Evolutionary conservation across 1,139 yeast species (phyloP).

Genomic region (Pichia sp.): DNA sequence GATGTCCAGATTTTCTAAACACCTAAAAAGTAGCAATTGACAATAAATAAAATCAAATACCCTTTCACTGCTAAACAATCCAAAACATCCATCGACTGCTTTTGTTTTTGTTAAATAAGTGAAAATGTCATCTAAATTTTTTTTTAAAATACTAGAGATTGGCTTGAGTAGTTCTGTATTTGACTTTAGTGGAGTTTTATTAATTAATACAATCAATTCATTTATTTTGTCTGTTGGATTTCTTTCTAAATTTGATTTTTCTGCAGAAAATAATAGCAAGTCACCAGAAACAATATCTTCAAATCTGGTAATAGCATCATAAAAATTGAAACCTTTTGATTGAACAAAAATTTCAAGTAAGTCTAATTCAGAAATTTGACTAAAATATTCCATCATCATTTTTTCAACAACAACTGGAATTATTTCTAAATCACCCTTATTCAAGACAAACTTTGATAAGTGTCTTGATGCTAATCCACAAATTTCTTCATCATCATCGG

Average conservation of each 20-base stretch:
- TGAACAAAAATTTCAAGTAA: constrained; percentile 4
- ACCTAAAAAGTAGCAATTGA: constrained; percentile 4
- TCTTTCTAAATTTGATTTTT: constrained; percentile 46
- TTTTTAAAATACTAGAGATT: neutral
- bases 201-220: constrained; percentile 12
- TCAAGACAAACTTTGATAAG: constrained; percentile 27
- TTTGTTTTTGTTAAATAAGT: neutral
- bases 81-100: constrained; percentile 24
- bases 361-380: neutral
- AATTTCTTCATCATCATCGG: constrained; percentile 57
- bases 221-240: constrained; percentile 28
- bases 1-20: constrained; percentile 2
- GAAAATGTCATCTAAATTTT: constrained; percentile 3
- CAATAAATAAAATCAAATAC: constrained; percentile 20
- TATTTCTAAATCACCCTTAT: constrained; percentile 9
- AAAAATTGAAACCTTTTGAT: constrained; percentile 15
- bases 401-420: constrained; percentile 32
- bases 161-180: neutral
- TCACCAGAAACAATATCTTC: constrained; percentile 12
- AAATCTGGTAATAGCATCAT: constrained; percentile 11
- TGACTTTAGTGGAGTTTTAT: neutral
- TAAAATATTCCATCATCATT: constrained; percentile 22
- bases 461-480: constrained; percentile 35
- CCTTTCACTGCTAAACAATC: constrained; percentile 19
- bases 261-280: constrained; percentile 40